These are phyloP conservation scores for Nothophaeocryptopus gaeumannii DNA, from an alignment of 2,329 filamentous ascomycete genomes.

Conservation along the genomic window DNA sequence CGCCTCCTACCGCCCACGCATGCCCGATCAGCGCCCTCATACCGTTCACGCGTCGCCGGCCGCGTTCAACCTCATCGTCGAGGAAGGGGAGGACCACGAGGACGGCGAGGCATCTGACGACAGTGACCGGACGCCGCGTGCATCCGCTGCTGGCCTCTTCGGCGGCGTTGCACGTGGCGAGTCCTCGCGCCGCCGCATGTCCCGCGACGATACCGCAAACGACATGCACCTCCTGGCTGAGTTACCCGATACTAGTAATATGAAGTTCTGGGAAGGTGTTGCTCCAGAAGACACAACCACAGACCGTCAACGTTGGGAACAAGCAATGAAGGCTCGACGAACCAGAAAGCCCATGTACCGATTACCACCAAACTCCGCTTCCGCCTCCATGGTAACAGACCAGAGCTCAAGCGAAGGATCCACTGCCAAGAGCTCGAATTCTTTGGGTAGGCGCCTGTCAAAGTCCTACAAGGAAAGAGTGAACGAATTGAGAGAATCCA, in stretches of 20 bases:
- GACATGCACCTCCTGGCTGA: slow-evolving; percentile 23
- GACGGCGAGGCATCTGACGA: slow-evolving; percentile 16
- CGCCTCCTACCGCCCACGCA: slow-evolving; percentile 3
- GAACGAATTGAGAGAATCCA: slow-evolving; percentile 17
- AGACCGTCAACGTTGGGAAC: too few relatives aligned
- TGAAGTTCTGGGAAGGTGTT: too few relatives aligned
- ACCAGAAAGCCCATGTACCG: slow-evolving; percentile 10
- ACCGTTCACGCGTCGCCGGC: slow-evolving; percentile 25
- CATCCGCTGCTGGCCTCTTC: slow-evolving; percentile 15
- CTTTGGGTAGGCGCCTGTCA: slow-evolving; percentile 16
- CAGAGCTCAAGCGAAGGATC: neutral
- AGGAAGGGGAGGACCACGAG: slow-evolving; percentile 11
- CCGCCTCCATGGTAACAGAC: neutral
- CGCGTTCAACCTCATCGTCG: slow-evolving; percentile 16
- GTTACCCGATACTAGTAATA: neutral
- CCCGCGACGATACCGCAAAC: slow-evolving; percentile 31
- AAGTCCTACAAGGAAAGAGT: slow-evolving; percentile 18
- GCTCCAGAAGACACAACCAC: too few relatives aligned
- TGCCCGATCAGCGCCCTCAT: slow-evolving; percentile 22
- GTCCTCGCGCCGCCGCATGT: slow-evolving; percentile 16
- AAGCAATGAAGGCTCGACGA: neutral
- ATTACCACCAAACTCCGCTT: neutral
- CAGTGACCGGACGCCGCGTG: slow-evolving; percentile 18
- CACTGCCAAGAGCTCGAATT: slow-evolving; percentile 7
- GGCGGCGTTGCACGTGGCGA: neutral